These are phyloP conservation scores for Hydrangea macrophylla DNA, from an alignment of 148 eudicot genomes.

Conservation along the genomic window DNA sequence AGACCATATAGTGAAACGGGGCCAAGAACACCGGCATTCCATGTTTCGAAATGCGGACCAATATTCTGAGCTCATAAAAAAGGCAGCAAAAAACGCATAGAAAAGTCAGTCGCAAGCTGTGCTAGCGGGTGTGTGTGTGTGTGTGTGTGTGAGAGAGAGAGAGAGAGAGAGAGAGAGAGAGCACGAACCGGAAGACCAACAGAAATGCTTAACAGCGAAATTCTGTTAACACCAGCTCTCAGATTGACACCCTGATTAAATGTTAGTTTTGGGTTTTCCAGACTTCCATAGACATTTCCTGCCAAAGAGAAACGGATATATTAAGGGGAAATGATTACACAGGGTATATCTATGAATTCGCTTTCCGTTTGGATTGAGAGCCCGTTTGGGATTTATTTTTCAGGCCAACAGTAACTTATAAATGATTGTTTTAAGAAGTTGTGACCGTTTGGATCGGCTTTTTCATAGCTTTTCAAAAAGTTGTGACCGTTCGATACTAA, in stretches of 20 bases:
- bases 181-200: constrained; percentile 92
- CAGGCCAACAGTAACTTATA: too few relatives aligned
- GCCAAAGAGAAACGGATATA: constrained; percentile 17
- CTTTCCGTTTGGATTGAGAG: too few relatives aligned
- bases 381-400: too few relatives aligned
- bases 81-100: background rate
- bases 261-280: constrained; percentile 66
- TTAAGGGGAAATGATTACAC: background rate
- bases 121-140: background rate
- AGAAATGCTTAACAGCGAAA: constrained; percentile 85
- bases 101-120: background rate
- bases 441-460: too few relatives aligned
- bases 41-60: constrained; percentile 45
- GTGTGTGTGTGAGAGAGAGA: background rate
- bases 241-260: constrained; percentile 70
- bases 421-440: too few relatives aligned
- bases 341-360: background rate
- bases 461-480: too few relatives aligned
- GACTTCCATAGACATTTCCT: constrained; percentile 88
- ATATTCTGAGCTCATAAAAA: constrained; percentile 23
- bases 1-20: constrained; percentile 59
- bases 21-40: constrained; percentile 65
- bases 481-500: too few relatives aligned
- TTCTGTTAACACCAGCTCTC: constrained; percentile 80
- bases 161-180: constrained; percentile 18